Base-by-base conservation (phyloP, 768 basidiomycete species). In the Pulveroboletus ravenelii region DNA sequence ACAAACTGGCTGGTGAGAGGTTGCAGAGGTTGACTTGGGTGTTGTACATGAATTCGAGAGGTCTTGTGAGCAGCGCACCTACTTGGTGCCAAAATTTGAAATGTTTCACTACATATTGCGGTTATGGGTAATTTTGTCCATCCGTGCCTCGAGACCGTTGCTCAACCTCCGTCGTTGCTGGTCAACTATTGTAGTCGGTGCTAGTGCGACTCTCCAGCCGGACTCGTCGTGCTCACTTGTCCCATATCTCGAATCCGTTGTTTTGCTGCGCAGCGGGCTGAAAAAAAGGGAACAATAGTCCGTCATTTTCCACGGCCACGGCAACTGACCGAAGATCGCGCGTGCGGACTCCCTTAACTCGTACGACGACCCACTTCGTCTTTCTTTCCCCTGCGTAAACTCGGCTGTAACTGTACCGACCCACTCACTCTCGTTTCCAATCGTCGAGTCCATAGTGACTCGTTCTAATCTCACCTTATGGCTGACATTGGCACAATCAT, bases 401-500 rank as follows among this genome's bases (percentile, higher is more conserved):
- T 13, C 23, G 15, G 23, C 52, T 55, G 42, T 41, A 51, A 39
- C 54, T 53, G 34, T 44, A 61, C 56, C 47, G 39, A 64, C 55
- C 34, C 44, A 37, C 51, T 44, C 14, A 59, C 58, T 39, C 42
- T 65, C 64, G 39, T 59, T 47, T 43, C 27, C 48, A 37, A 51
- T 38, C 38, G 18, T 52, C 49, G 56, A 53, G 57, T 56, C 48
- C 32, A 14, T 17, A 27, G 25, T 20, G 53, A 54, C 62, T 65
- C 55, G 29, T 23, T 43, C 52, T 57, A 48, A 47, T 50, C 41
- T 39, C 34, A 17, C 43, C 61, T 44, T 41, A 74, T 74, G 71
- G 41, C 68, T 41, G 53, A 54, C 56, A 66, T 67, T 25, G 63
- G 60, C 20, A 36, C 61, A 34, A 62, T 75, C 48, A 65, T 74